These are phyloP conservation scores for Dysphania ambrosioides DNA, from an alignment of 148 eudicot species.

Conservation along the genomic window DNA sequence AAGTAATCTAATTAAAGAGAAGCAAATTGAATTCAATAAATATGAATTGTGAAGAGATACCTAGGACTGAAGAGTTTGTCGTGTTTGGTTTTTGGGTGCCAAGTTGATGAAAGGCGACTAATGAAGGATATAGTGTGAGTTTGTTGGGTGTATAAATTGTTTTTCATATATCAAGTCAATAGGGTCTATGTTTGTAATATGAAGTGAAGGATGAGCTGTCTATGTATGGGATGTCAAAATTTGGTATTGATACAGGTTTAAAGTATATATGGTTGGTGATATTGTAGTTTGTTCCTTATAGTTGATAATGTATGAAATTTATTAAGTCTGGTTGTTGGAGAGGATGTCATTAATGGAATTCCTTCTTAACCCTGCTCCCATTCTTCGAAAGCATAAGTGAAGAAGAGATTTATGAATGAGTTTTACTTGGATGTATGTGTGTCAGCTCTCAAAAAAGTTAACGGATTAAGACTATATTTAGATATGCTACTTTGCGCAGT, in stretches of 20 bases:
- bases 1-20: neutral
- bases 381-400: neutral
- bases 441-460: neutral
- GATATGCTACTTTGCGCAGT: neutral
- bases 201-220: neutral
- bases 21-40: neutral
- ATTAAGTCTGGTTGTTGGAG: neutral
- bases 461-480: neutral
- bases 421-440: slow-evolving; percentile 6
- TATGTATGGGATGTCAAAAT: neutral
- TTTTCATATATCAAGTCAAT: no score
- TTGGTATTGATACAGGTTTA: neutral
- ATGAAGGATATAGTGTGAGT: neutral
- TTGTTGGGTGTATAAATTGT: neutral
- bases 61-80: neutral
- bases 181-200: neutral
- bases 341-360: neutral
- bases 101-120: neutral
- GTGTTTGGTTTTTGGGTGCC: neutral
- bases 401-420: slow-evolving; percentile 4
- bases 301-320: neutral
- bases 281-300: neutral
- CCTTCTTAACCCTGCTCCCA: neutral
- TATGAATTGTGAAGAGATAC: neutral
- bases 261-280: no score